Conservation (phyloP, 1,284 basidiomycete species). For the Moesziomyces sp. region DNA sequence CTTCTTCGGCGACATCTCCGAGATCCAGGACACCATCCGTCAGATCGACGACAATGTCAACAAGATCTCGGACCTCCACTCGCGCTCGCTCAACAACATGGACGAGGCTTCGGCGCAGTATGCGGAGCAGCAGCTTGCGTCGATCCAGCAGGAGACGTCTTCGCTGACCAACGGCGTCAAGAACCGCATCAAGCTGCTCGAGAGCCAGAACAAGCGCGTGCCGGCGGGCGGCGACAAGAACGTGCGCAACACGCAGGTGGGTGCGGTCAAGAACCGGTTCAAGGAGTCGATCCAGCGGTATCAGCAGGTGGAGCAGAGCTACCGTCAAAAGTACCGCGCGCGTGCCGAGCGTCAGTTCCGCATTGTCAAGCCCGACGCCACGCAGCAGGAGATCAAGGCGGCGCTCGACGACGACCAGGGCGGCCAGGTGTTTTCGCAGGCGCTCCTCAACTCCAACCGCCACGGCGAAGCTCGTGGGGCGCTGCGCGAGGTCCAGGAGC, state of each 20-base stretch:
- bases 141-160: slow-evolving; percentile 60
- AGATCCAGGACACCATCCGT: slow-evolving; percentile 64
- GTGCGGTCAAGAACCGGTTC: slow-evolving; percentile 70
- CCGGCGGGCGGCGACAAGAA: slow-evolving; percentile 64
- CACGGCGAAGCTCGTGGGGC: slow-evolving; percentile 86
- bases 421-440: slow-evolving; percentile 84
- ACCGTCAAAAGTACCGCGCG: slow-evolving; percentile 91
- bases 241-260: slow-evolving; percentile 72
- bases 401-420: slow-evolving; percentile 81
- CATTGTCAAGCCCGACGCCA: slow-evolving; percentile 90
- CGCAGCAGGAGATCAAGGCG: slow-evolving; percentile 80
- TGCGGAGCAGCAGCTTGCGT: slow-evolving; percentile 61
- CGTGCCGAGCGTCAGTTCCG: slow-evolving; percentile 94
- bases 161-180: slow-evolving; percentile 64
- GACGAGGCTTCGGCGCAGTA: slow-evolving; percentile 65
- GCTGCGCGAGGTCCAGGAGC: slow-evolving; percentile 88
- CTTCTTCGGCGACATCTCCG: slow-evolving; percentile 64
- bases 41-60: slow-evolving; percentile 65
- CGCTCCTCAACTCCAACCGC: slow-evolving; percentile 79
- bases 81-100: slow-evolving; percentile 66
- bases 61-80: slow-evolving; percentile 65
- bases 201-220: slow-evolving; percentile 54
- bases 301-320: slow-evolving; percentile 91
- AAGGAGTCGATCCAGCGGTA: slow-evolving; percentile 71
- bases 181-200: slow-evolving; percentile 63